Evolutionary conservation across 768 basidiomycete species (phyloP).

Genomic region (Cubamyces sp.): DNA sequence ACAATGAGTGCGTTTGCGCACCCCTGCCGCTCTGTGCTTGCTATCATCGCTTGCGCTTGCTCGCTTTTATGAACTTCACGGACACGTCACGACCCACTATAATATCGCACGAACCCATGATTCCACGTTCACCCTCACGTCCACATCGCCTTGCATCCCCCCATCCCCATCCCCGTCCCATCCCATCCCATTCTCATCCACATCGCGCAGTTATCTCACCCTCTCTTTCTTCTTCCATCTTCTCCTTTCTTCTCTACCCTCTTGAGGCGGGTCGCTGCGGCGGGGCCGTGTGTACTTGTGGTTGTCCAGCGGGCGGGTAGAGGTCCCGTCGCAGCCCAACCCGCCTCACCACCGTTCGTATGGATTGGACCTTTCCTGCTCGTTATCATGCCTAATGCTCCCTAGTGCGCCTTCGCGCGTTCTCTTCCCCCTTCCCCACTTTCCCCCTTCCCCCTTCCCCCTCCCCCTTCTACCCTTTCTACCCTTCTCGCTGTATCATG

Average conservation of each 20-base stretch:
- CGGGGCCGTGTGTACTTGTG: slow-evolving; percentile 22
- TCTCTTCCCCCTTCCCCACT: not conserved
- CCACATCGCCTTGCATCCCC: not conserved
- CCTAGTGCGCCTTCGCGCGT: slow-evolving; percentile 4
- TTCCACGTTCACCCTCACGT: not conserved
- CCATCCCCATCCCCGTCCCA: not conserved
- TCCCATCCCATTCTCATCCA: too few relatives aligned
- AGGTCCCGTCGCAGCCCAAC: slow-evolving; percentile 13
- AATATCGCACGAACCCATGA: not conserved
- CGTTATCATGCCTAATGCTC: slow-evolving; percentile 23
- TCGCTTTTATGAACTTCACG: slow-evolving; percentile 18
- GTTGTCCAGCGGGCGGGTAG: slow-evolving; percentile 12
- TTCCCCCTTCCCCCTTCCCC: not conserved
- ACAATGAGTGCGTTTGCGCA: slow-evolving; percentile 6
- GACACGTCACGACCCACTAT: slow-evolving; percentile 9
- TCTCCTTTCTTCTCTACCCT: not conserved
- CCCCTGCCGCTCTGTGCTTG: slow-evolving; percentile 1
- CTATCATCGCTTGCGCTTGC: slow-evolving; percentile 4
- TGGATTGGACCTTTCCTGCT: not conserved
- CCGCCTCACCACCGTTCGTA: slow-evolving; percentile 1
- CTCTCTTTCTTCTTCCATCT: not conserved
- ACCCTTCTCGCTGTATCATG: slow-evolving; percentile 9
- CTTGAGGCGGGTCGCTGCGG: not conserved
- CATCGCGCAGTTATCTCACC: not conserved
- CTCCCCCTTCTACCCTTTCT: not conserved